Base-by-base conservation (phyloP, 2,329 filamentous ascomycete species). In the Talaromyces sp. region DNA sequence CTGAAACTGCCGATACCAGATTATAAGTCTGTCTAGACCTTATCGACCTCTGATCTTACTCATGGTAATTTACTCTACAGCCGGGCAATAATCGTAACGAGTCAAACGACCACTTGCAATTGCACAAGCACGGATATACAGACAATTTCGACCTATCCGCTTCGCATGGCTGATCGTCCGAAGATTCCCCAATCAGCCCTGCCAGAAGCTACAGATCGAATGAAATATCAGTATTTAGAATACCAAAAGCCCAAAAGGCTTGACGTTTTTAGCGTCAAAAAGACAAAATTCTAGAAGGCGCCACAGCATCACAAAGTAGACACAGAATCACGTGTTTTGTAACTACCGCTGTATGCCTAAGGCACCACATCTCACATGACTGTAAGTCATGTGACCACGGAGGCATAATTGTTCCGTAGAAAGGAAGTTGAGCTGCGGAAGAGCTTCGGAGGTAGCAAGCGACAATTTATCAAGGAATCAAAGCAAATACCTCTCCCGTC, bases 371-470 rank as follows among this genome's bases (percentile, higher is more conserved):
- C 7, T n/a, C 22, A 58, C 11, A 1, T 58, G 22, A 58, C 35
- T 25, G 2, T 2, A 0, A 22, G 25, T 56, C 61, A 63, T 27
- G 61, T 63, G 61, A 63, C 19, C 37, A 25, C 49, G 61, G 61
- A 22, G 49, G 9, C 39, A 43, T 19, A 27, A 33, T 57, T 63
- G 13, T 57, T 63, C 61, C 61, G 50, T 37, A 22, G 19, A 27
- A 13, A 33, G 33, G 39, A 63, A 56, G 54, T 45, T 45, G 49
- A 63, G 61, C 61, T 63, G 17, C 41, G 17, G 37, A 54, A 56
- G 17, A 45, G 39, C 61, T 25, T 22, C 52, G 19, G 52, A 56
- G 31, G 19, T 35, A 39, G 33, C 33, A 56, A 56, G 31, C 4
- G 9, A 56, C 52, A 56, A 37, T 37, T 25, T 56, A 56, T 56